Evolutionary conservation across 176 grass and related monocot genomes (phyloP).

Genomic region (Eremochloa ophiuroides): DNA sequence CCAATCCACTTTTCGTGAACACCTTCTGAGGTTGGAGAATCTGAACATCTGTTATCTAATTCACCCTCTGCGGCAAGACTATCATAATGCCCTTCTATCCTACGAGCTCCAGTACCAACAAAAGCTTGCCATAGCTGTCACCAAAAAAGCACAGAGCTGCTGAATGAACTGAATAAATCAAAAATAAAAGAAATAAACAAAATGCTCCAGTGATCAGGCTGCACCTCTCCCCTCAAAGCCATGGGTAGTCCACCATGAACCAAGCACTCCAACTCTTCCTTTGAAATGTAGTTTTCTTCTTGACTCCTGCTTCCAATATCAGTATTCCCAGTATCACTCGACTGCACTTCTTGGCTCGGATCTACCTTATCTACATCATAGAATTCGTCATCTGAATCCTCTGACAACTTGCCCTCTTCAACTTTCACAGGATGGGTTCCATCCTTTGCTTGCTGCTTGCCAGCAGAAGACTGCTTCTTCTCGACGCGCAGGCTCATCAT

Average conservation of each 20-base stretch:
- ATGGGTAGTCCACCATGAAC: slow-evolving; percentile 94
- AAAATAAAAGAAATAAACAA: slow-evolving; percentile 20
- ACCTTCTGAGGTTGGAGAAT: slow-evolving; percentile 40
- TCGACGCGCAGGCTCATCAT: slow-evolving; percentile 69
- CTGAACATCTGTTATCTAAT: slow-evolving; percentile 23
- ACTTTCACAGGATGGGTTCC: slow-evolving; percentile 34
- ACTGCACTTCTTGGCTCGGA: slow-evolving; percentile 61
- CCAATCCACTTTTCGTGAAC: slow-evolving; percentile 68
- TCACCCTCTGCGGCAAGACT: slow-evolving; percentile 50
- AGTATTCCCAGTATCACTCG: slow-evolving; percentile 41
- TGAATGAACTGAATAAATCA: slow-evolving; percentile 20
- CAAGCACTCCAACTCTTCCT: slow-evolving; percentile 85
- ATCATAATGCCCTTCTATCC: slow-evolving; percentile 79
- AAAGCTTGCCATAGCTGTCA: slow-evolving; percentile 99
- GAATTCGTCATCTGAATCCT: slow-evolving; percentile 92
- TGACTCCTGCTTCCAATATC: slow-evolving; percentile 29
- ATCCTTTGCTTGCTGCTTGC: slow-evolving; percentile 14
- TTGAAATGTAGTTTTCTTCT: slow-evolving; percentile 55
- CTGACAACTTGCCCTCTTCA: slow-evolving; percentile 54
- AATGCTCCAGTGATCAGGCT: neutral
- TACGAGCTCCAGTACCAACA: slow-evolving; percentile 81
- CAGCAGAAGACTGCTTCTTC: slow-evolving; percentile 43
- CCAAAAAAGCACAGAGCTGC: slow-evolving; percentile 24
- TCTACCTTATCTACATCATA: slow-evolving; percentile 87
- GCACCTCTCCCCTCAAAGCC: slow-evolving; percentile 97